phyloP scores from a whole-genome alignment of 768 basidiomycete species.

The Lentinula aciculospora region DNA sequence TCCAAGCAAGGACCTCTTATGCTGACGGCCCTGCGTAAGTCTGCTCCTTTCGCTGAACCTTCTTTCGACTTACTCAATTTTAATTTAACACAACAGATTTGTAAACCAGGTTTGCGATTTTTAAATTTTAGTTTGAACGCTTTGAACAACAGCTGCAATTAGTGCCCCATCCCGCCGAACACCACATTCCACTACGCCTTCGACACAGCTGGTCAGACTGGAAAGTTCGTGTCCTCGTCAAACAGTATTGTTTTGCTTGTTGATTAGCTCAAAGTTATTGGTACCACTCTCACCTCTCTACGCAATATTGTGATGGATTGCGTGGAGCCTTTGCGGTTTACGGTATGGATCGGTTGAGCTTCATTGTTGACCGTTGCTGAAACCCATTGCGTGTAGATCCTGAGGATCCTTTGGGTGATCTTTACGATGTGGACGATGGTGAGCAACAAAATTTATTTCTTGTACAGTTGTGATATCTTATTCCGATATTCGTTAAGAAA shows the following conservation, averaged over 20 bases:
- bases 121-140: neutral
- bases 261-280: conserved; percentile 12
- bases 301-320: conserved; percentile 46
- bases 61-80: neutral
- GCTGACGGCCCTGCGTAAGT: conserved; percentile 19
- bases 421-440: conserved; percentile 31
- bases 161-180: conserved; percentile 24
- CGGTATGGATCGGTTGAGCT: neutral
- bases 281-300: conserved; percentile 26
- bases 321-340: conserved; percentile 32
- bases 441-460: neutral
- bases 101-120: neutral
- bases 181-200: conserved; percentile 25
- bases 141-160: neutral
- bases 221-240: conserved; percentile 22
- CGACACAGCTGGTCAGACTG: conserved; percentile 17
- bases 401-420: conserved; percentile 22
- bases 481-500: conserved; percentile 15
- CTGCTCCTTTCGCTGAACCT: neutral
- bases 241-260: neutral
- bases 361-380: neutral
- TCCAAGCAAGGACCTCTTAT: conserved; percentile 16
- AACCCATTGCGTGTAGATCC: conserved; percentile 18
- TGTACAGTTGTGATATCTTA: too few species aligned
- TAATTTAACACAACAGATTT: neutral